Evolutionary conservation across 2,329 filamentous ascomycete species (phyloP).

Genomic region (Aaosphaeria arxii): DNA sequence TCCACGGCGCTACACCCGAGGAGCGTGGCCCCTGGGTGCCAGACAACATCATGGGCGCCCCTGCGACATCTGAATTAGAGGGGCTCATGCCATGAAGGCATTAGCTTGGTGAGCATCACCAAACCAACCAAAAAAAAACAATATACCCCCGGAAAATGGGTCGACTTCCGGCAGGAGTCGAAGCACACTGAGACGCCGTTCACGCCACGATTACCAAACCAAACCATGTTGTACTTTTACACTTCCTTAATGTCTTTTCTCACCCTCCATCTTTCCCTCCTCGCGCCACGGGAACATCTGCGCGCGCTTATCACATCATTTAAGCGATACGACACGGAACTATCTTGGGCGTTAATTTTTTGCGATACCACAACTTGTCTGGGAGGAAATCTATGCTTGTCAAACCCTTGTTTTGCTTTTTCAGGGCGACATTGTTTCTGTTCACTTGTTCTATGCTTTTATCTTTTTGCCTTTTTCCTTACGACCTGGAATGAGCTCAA

Average conservation of each 20-base stretch:
- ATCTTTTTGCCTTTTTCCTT: too few relatives aligned
- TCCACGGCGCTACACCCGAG: slow-evolving; percentile 74
- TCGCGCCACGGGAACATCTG: too few relatives aligned
- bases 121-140: background rate
- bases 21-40: slow-evolving; percentile 85
- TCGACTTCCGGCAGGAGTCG: background rate
- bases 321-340: too few relatives aligned
- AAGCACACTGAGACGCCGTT: slow-evolving; percentile 5
- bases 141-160: slow-evolving; percentile 1
- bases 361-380: too few relatives aligned
- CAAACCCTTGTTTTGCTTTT: too few relatives aligned
- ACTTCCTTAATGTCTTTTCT: background rate
- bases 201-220: background rate
- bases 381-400: too few relatives aligned
- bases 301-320: too few relatives aligned
- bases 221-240: slow-evolving; percentile 4
- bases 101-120: too few relatives aligned
- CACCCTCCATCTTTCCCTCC: background rate
- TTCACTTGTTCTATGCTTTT: too few relatives aligned
- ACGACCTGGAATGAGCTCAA: too few relatives aligned
- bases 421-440: too few relatives aligned
- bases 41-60: slow-evolving; percentile 55
- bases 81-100: slow-evolving; percentile 9
- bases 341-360: too few relatives aligned
- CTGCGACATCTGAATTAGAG: slow-evolving; percentile 5